Evolutionary conservation across 1,139 yeast species (phyloP).

Genomic region (Scheffersomyces segobiensis): DNA sequence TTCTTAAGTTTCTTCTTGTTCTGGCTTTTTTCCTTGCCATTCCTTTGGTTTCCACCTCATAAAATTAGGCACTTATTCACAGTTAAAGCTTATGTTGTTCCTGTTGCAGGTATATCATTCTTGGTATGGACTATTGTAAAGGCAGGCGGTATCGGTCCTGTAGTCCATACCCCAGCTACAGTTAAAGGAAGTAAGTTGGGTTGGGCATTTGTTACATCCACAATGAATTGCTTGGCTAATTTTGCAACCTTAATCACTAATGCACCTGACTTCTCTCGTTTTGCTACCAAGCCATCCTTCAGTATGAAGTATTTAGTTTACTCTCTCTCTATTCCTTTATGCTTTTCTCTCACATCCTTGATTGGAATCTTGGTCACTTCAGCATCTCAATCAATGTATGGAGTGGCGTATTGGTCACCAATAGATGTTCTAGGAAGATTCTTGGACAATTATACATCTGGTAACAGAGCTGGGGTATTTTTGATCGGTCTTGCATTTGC

Average conservation of each 20-base stretch:
- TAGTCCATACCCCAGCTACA: conserved; percentile 51
- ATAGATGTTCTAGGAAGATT: conserved; percentile 70
- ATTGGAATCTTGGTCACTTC: conserved; percentile 87
- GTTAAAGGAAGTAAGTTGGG: conserved; percentile 62
- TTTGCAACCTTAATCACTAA: conserved; percentile 85
- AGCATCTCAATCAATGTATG: conserved; percentile 71
- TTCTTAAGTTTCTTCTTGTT: conserved; percentile 76
- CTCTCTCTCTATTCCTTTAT: conserved; percentile 67
- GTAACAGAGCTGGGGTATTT: conserved; percentile 85
- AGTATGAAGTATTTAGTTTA: conserved; percentile 45
- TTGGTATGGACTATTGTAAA: conserved; percentile 78
- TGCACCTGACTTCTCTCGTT: conserved; percentile 89
- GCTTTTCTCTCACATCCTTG: conserved; percentile 80
- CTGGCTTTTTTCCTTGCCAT: conserved; percentile 77
- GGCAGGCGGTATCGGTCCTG: conserved; percentile 74
- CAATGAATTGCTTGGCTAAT: conserved; percentile 79
- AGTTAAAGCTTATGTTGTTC: conserved; percentile 71
- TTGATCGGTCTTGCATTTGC: conserved; percentile 76
- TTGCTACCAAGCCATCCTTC: conserved; percentile 54
- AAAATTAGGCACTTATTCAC: conserved; percentile 79
- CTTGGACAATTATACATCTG: conserved; percentile 57
- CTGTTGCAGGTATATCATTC: conserved; percentile 78
- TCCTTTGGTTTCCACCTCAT: conserved; percentile 80
- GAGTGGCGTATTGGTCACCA: conserved; percentile 81
- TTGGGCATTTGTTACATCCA: conserved; percentile 81